Conservation (phyloP, 768 basidiomycete species). For the Lactifluus pinguis region DNA sequence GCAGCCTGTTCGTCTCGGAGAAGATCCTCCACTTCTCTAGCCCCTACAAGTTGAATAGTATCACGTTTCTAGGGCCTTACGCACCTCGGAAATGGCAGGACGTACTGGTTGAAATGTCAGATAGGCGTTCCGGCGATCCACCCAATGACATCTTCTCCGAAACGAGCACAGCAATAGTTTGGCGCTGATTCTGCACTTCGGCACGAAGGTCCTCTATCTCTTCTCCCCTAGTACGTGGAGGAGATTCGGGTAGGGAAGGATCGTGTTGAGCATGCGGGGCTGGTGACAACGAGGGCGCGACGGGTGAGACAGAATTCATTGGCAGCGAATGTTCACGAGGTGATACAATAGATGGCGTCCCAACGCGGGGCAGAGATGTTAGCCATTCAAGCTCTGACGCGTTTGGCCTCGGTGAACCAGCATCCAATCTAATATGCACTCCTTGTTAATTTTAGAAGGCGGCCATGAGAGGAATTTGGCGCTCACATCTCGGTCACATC, state of each 20-base stretch:
- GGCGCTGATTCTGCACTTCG: conserved; percentile 49
- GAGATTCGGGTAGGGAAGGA: conserved; percentile 19
- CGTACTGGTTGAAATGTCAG: conserved; percentile 54
- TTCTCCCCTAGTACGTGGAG: conserved; percentile 16
- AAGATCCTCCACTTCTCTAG: conserved; percentile 21
- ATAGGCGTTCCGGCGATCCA: conserved; percentile 46
- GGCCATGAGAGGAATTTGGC: background rate
- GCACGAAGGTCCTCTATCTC: conserved; percentile 24
- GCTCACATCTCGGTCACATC: conserved; percentile 62
- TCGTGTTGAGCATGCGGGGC: background rate
- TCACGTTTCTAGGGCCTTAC: background rate
- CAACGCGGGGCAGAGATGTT: conserved; percentile 43
- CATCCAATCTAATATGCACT: conserved; percentile 32
- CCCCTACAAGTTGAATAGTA: conserved; percentile 13
- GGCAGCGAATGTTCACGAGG: conserved; percentile 18
- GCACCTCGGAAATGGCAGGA: background rate
- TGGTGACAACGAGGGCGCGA: conserved; percentile 7
- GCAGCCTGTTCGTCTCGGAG: conserved; percentile 21
- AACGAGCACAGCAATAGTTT: conserved; percentile 70
- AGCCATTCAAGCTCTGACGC: conserved; percentile 45
- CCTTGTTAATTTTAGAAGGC: background rate
- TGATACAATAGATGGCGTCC: conserved; percentile 23
- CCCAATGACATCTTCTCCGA: conserved; percentile 31
- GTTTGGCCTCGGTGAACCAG: conserved; percentile 28
- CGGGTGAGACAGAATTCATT: conserved; percentile 27